phyloP scores from a whole-genome alignment of 352 stramenopile genomes.

The Globisporangium spiculum region DNA sequence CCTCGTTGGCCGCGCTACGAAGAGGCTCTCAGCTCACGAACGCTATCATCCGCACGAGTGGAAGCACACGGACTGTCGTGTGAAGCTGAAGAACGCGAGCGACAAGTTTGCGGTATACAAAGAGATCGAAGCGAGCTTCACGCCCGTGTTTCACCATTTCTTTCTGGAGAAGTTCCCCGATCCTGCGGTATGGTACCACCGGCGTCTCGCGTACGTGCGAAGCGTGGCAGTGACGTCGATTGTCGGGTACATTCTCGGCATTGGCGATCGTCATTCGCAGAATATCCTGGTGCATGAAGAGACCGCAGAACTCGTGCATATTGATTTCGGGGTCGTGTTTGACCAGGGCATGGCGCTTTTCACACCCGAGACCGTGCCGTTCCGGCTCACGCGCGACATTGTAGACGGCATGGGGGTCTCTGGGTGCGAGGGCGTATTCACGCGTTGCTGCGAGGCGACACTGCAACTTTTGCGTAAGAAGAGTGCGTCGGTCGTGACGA shows the following conservation, averaged over 20 bases:
- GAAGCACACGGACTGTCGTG: constrained; percentile 81
- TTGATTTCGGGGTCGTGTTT: constrained; percentile 99
- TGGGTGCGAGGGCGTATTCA: constrained; percentile 96
- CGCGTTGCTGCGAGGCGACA: constrained; percentile 92
- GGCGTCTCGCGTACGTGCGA: constrained; percentile 93
- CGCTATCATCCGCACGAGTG: constrained; percentile 96
- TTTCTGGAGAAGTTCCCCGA: constrained; percentile 98
- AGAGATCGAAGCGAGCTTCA: constrained; percentile 93
- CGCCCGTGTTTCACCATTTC: constrained; percentile 96
- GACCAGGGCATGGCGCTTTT: constrained; percentile 94
- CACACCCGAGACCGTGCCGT: constrained; percentile 98
- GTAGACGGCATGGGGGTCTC: constrained; percentile 99
- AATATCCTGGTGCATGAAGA: constrained; percentile 99
- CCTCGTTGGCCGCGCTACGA: constrained; percentile 62
- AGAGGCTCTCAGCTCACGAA: constrained; percentile 81
- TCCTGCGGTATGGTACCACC: constrained; percentile 91
- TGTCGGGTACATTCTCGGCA: constrained; percentile 94
- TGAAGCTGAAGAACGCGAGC: constrained; percentile 66
- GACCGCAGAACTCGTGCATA: constrained; percentile 98
- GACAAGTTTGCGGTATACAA: constrained; percentile 85
- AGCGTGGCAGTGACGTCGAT: constrained; percentile 97
- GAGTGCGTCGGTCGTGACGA: constrained; percentile 93
- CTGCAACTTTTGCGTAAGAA: constrained; percentile 92
- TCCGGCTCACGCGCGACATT: constrained; percentile 98
- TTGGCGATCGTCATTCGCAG: constrained; percentile 98